A percentile compares a stretch with the other conserved stretches of the same genome.
Conservation (phyloP, 2,329 filamentous ascomycete species). For the Ceratocystis lukuohia region DNA sequence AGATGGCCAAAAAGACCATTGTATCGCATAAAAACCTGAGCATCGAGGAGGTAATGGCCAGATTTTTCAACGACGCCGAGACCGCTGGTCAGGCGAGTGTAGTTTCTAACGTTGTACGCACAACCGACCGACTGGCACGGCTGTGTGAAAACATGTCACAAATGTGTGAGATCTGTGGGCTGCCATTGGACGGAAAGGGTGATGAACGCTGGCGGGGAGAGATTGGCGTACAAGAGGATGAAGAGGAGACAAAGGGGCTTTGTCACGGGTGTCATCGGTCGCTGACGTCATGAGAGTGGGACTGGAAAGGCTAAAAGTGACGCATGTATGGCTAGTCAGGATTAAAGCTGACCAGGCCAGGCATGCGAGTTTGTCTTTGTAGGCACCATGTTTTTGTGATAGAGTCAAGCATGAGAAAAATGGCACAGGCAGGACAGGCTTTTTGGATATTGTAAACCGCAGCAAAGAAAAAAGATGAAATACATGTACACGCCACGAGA, state of each 20-base stretch:
- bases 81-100: constrained; percentile 78
- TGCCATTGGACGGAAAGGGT: constrained; percentile 49
- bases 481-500: no score
- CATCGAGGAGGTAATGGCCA: constrained; percentile 79
- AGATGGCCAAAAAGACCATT: constrained; percentile 27
- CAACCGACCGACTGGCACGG: constrained; percentile 64
- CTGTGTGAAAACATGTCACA: constrained; percentile 23
- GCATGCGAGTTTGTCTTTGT: no score
- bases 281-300: constrained; percentile 10
- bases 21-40: constrained; percentile 63
- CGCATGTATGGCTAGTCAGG: no score
- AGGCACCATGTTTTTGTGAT: no score
- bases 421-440: no score
- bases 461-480: no score
- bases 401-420: no score
- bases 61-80: constrained; percentile 63
- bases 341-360: no score
- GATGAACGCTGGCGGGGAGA: constrained; percentile 51
- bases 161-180: constrained; percentile 38
- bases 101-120: constrained; percentile 89
- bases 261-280: constrained; percentile 67
- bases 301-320: no score
- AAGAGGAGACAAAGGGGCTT: constrained; percentile 31
- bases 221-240: constrained; percentile 36
- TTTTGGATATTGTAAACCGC: no score